Evolutionary conservation across 2,329 filamentous ascomycete genomes (phyloP).

Genomic region (Cryphonectria carpinicola): DNA sequence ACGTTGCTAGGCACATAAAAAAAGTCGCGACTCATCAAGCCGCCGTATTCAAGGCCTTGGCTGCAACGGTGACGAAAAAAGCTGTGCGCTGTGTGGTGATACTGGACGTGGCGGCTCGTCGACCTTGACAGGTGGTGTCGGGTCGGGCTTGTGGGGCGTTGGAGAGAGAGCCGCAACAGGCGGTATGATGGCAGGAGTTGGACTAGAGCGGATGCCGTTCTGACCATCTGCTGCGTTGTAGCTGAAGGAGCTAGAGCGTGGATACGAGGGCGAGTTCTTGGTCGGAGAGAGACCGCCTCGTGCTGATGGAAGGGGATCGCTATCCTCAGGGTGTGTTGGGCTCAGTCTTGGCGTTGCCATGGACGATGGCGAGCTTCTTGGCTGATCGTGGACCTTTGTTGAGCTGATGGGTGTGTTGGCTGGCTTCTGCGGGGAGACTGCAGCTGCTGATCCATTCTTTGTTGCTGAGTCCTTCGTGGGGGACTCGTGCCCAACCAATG

Average conservation of each 20-base stretch:
- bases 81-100: conserved; percentile 17
- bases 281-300: conserved; percentile 55
- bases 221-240: conserved; percentile 34
- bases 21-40: background rate
- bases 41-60: background rate
- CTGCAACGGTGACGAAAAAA: conserved; percentile 17
- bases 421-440: conserved; percentile 27
- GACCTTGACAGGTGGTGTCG: conserved; percentile 65
- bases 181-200: conserved; percentile 55
- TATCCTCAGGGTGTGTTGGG: conserved; percentile 35
- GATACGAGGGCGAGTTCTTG: conserved; percentile 54
- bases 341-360: conserved; percentile 29
- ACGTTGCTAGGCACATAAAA: background rate
- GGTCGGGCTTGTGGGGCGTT: conserved; percentile 58
- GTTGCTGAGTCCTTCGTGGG: conserved; percentile 37
- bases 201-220: conserved; percentile 36
- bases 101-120: conserved; percentile 35
- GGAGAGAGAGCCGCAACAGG: conserved; percentile 62
- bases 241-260: conserved; percentile 29
- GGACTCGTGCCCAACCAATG: conserved; percentile 29
- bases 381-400: conserved; percentile 27
- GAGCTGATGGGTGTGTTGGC: conserved; percentile 26
- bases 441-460: conserved; percentile 34
- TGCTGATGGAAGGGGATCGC: conserved; percentile 46
- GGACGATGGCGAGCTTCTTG: conserved; percentile 32